A percentile compares a stretch with the other conserved stretches of the same genome.
Evolutionary conservation across 305 asterid genomes (phyloP).

Genomic region (Euphrasia arctica): DNA sequence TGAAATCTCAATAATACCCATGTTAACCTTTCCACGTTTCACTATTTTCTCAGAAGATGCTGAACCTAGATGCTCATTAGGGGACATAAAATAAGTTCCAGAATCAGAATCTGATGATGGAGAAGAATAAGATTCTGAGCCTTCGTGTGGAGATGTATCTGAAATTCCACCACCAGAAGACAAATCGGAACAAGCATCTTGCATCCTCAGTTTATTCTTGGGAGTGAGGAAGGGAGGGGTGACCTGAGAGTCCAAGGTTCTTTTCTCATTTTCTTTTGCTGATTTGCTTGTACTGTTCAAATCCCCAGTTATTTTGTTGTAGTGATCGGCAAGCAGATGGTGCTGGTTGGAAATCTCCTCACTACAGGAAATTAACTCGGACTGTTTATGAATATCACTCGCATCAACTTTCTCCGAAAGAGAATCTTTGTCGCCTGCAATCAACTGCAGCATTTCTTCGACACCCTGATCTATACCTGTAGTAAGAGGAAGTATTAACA

Average conservation of each 20-base stretch:
- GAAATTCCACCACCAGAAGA: slow-evolving; percentile 57
- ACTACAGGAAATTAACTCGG: slow-evolving; percentile 44
- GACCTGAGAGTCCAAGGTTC: slow-evolving; percentile 21
- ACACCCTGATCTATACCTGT: slow-evolving; percentile 57
- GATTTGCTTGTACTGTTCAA: slow-evolving; percentile 25
- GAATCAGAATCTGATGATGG: slow-evolving; percentile 71
- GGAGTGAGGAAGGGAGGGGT: slow-evolving; percentile 44
- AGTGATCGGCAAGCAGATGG: slow-evolving; percentile 46
- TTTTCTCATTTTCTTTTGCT: slow-evolving; percentile 25
- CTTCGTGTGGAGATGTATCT: slow-evolving; percentile 43
- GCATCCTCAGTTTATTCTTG: slow-evolving; percentile 33
- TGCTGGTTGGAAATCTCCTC: slow-evolving; percentile 49
- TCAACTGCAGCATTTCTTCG: slow-evolving; percentile 42
- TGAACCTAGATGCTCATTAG: slow-evolving; percentile 27
- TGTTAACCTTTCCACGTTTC: slow-evolving; percentile 20
- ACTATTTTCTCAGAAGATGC: slow-evolving; percentile 25
- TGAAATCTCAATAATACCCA: slow-evolving; percentile 8
- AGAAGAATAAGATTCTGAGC: slow-evolving; percentile 52
- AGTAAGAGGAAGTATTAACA: slow-evolving; percentile 16
- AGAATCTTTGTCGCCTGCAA: slow-evolving; percentile 33
- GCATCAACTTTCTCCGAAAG: slow-evolving; percentile 24
- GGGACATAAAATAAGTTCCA: slow-evolving; percentile 46
- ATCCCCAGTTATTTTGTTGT: slow-evolving; percentile 34
- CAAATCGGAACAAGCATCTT: slow-evolving; percentile 33
- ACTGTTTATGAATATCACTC: slow-evolving; percentile 27